Conservation (phyloP, 495 filamentous ascomycete species). For the Hypoxylon cercidicola region DNA sequence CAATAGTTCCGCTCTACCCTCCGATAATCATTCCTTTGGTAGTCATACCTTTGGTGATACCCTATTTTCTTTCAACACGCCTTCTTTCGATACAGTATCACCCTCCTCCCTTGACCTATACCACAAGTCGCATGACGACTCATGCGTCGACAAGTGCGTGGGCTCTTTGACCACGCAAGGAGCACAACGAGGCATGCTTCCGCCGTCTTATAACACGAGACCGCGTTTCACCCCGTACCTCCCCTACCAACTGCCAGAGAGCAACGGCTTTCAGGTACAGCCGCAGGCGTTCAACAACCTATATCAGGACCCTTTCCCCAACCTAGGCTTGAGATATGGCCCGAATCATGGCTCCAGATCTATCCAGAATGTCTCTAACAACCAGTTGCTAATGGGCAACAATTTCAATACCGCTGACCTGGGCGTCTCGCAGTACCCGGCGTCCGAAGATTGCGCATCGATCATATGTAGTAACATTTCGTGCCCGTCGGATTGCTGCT, state of each 20-base stretch:
- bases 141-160: slow-evolving; percentile 53
- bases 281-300: slow-evolving; percentile 1
- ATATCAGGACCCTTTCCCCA: slow-evolving; percentile 18
- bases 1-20: slow-evolving; percentile 12
- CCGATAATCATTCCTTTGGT: no score
- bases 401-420: slow-evolving; percentile 37
- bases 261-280: slow-evolving; percentile 19
- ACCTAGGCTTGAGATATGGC: slow-evolving; percentile 20
- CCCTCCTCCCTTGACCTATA: slow-evolving; percentile 33
- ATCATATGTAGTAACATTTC: slow-evolving; percentile 39
- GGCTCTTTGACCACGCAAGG: slow-evolving; percentile 12
- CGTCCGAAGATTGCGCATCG: slow-evolving; percentile 39
- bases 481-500: slow-evolving; percentile 42
- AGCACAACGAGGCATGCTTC: slow-evolving; percentile 14
- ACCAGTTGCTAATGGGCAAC: slow-evolving; percentile 21
- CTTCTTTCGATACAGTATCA: slow-evolving; percentile 29
- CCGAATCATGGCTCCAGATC: slow-evolving; percentile 8
- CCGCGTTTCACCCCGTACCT: slow-evolving; percentile 11
- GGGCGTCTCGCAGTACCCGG: slow-evolving; percentile 8
- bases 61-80: slow-evolving; percentile 12
- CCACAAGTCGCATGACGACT: slow-evolving; percentile 52
- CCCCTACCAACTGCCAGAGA: slow-evolving; percentile 21
- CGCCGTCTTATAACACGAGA: slow-evolving; percentile 11
- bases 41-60: slow-evolving; percentile 17
- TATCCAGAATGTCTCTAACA: slow-evolving; percentile 22